Percentiles rank a stretch among this genome's conserved stretches.
Evolutionary conservation across 2,329 filamentous ascomycete genomes (phyloP).

Genomic region (Diaporthe caulivora): DNA sequence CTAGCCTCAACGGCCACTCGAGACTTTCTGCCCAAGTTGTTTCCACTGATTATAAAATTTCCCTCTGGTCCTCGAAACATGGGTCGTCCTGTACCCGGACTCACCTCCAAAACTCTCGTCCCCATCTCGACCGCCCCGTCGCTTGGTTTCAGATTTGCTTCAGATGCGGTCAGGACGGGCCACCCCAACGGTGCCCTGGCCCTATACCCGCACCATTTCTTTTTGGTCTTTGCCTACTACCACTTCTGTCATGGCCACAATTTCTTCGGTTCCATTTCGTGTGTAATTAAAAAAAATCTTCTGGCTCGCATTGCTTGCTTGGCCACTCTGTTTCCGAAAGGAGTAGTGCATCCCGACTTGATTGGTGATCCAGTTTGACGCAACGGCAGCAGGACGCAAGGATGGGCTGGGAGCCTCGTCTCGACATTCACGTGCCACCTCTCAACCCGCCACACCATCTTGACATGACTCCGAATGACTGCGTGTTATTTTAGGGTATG

Average conservation of each 20-base stretch:
- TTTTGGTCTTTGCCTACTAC: neutral
- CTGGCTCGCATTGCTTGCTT: constrained; percentile 5
- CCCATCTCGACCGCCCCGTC: constrained; percentile 32
- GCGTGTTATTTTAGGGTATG: neutral
- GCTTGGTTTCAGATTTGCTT: constrained; percentile 58
- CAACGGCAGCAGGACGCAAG: neutral
- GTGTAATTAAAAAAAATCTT: neutral
- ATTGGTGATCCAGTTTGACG: neutral
- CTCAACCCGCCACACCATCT: neutral
- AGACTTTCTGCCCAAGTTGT: constrained; percentile 1
- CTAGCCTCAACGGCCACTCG: neutral
- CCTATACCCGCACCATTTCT: neutral
- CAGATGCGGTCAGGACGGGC: constrained; percentile 46
- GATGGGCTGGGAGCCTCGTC: neutral
- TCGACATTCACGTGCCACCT: neutral
- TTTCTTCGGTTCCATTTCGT: neutral
- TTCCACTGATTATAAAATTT: neutral
- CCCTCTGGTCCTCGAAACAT: constrained; percentile 19
- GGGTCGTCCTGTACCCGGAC: constrained; percentile 13
- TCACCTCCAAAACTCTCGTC: constrained; percentile 28
- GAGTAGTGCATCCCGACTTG: neutral
- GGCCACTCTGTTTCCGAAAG: neutral
- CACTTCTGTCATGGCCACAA: neutral
- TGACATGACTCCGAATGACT: neutral
- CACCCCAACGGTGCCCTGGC: neutral